Percentiles rank a stretch among this genome's conserved stretches.
Evolutionary conservation across 306 rosid species (phyloP).

Genomic region (Glycine soja): DNA sequence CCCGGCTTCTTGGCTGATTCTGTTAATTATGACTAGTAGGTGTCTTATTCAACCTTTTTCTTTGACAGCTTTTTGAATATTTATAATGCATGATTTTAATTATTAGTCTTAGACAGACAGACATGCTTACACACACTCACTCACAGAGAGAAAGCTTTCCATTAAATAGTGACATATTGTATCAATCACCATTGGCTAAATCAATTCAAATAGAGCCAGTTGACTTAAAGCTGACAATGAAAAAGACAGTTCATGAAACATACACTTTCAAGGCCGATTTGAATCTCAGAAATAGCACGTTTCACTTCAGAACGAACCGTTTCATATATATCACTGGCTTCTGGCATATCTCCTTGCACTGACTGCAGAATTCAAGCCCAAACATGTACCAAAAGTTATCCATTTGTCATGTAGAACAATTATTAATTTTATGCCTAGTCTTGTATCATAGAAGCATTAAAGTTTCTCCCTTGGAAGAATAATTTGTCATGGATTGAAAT

Average conservation of each 20-base stretch:
- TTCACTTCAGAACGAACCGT: slow-evolving; percentile 90
- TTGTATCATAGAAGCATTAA: slow-evolving; percentile 36
- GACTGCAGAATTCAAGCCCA: slow-evolving; percentile 56
- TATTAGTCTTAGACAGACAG: not conserved
- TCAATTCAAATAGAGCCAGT: slow-evolving; percentile 22
- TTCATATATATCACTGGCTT: slow-evolving; percentile 71
- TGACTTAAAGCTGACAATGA: slow-evolving; percentile 18
- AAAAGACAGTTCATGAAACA: slow-evolving; percentile 45
- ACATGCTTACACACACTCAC: too few species aligned
- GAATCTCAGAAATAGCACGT: slow-evolving; percentile 87
- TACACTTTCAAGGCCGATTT: slow-evolving; percentile 81
- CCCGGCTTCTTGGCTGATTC: not conserved
- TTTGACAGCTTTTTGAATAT: not conserved
- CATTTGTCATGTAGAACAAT: slow-evolving; percentile 17
- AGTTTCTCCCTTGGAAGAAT: slow-evolving; percentile 5
- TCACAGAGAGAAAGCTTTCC: not conserved
- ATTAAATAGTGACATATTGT: slow-evolving; percentile 1
- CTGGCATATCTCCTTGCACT: slow-evolving; percentile 51
- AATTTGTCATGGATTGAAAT: slow-evolving; percentile 1
- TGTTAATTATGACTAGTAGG: slow-evolving; percentile 1
- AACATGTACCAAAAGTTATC: not conserved
- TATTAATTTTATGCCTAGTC: not conserved
- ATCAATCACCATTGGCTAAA: slow-evolving; percentile 26
- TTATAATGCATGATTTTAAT: not conserved
- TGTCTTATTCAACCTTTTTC: not conserved